Percentiles rank a stretch among this genome's conserved stretches.
These are phyloP conservation scores for Cytospora chrysosperma DNA, from an alignment of 2,329 filamentous ascomycete genomes.

Conservation along the genomic window DNA sequence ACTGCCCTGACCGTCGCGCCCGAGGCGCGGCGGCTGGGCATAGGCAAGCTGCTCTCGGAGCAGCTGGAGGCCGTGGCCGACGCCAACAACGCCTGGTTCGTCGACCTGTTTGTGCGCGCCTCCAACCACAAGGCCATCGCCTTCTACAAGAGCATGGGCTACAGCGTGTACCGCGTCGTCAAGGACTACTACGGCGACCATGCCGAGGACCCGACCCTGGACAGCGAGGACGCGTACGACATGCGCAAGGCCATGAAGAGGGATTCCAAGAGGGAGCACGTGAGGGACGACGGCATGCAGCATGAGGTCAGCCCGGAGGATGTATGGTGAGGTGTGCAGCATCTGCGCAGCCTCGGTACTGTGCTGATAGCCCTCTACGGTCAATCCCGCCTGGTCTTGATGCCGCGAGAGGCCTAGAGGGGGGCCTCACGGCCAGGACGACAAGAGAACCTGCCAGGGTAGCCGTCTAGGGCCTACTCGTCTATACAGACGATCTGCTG, in stretches of 20 bases:
- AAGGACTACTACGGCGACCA: conserved; percentile 93
- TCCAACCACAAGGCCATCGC: conserved; percentile 85
- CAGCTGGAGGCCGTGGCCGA: conserved; percentile 82
- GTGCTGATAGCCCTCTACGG: too few relatives aligned
- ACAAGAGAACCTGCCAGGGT: too few relatives aligned
- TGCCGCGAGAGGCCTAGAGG: too few relatives aligned
- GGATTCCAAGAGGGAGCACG: conserved; percentile 72
- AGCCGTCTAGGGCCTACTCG: too few relatives aligned
- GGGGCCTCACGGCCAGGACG: too few relatives aligned
- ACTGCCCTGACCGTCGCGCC: conserved; percentile 93
- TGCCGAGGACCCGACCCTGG: conserved; percentile 59
- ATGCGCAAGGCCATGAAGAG: conserved; percentile 91
- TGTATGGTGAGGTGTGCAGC: conserved; percentile 83
- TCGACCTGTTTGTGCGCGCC: conserved; percentile 88
- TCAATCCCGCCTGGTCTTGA: too few relatives aligned
- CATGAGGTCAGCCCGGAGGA: conserved; percentile 78
- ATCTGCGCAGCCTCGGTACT: too few relatives aligned
- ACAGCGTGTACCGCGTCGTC: conserved; percentile 85
- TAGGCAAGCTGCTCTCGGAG: conserved; percentile 79
- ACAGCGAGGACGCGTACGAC: conserved; percentile 86
- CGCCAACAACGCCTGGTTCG: conserved; percentile 84
- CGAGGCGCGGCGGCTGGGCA: conserved; percentile 77
- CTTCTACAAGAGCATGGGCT: conserved; percentile 89
- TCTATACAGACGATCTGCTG: too few relatives aligned
- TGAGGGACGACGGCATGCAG: conserved; percentile 77